Percentiles rank a stretch among this genome's conserved stretches.
These are phyloP conservation scores for Lichtheimia ornata DNA, from an alignment of 371 early-diverging fungal genomes.

Conservation along the genomic window DNA sequence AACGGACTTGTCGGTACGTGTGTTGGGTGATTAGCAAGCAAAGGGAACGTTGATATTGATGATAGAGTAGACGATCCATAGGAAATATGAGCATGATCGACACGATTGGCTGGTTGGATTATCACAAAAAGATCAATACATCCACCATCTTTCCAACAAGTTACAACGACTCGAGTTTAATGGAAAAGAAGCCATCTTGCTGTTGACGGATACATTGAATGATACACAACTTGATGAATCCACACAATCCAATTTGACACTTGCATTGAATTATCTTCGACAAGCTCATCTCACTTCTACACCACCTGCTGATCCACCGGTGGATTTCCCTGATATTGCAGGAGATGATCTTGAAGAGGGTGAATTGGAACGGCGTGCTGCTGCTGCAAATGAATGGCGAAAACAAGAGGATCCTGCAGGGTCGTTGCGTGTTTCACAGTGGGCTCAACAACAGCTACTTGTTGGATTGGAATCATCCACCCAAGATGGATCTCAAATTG, in stretches of 20 bases:
- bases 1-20: conserved; percentile 52
- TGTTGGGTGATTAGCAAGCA: background rate
- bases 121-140: conserved; percentile 59
- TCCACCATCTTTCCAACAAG: conserved; percentile 52
- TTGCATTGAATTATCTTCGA: conserved; percentile 50
- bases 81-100: conserved; percentile 58
- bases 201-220: conserved; percentile 39
- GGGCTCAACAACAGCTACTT: conserved; percentile 24
- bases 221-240: conserved; percentile 9
- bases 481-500: conserved; percentile 17
- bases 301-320: conserved; percentile 19
- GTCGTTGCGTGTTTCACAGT: conserved; percentile 17
- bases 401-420: conserved; percentile 19
- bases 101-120: conserved; percentile 56
- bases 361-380: conserved; percentile 44
- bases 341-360: conserved; percentile 44
- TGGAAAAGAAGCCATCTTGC: conserved; percentile 52
- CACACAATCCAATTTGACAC: conserved; percentile 27
- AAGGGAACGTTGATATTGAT: background rate
- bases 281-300: conserved; percentile 37
- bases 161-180: conserved; percentile 53
- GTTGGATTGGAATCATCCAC: conserved; percentile 27
- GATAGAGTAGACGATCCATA: conserved; percentile 46
- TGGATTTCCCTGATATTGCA: conserved; percentile 6
- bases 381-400: conserved; percentile 39